A percentile compares a stretch with the other conserved stretches of the same genome.
Evolutionary conservation across 208 protist species (phyloP).

Genomic region (Wallacemonas sp.): DNA sequence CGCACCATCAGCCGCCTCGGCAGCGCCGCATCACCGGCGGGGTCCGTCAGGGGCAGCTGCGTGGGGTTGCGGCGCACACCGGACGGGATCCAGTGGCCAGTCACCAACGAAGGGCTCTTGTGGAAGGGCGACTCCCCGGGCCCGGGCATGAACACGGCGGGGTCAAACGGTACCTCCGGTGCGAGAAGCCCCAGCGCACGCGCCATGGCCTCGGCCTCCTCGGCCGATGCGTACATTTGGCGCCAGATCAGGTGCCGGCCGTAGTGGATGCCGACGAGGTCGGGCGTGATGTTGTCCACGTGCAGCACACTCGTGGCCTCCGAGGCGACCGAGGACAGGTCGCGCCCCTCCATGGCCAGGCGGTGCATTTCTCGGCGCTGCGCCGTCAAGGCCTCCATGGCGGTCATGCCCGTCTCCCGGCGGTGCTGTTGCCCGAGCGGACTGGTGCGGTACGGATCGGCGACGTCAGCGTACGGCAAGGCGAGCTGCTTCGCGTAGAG

Average conservation of each 20-base stretch:
- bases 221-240: slow-evolving; percentile 20
- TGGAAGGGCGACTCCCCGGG: slow-evolving; percentile 24
- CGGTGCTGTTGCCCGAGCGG: neutral
- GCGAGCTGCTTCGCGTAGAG: slow-evolving; percentile 24
- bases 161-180: slow-evolving; percentile 23
- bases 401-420: neutral
- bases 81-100: slow-evolving; percentile 63
- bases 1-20: slow-evolving; percentile 44
- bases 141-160: slow-evolving; percentile 17
- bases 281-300: slow-evolving; percentile 57
- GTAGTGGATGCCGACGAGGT: slow-evolving; percentile 27
- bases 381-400: neutral
- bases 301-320: slow-evolving; percentile 24
- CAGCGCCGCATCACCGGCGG: slow-evolving; percentile 50
- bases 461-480: slow-evolving; percentile 17
- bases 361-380: slow-evolving; percentile 3
- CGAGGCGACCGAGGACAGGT: neutral
- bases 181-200: slow-evolving; percentile 20
- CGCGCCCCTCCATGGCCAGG: neutral
- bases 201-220: slow-evolving; percentile 30
- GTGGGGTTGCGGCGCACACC: slow-evolving; percentile 10
- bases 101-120: slow-evolving; percentile 25
- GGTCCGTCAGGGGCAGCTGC: slow-evolving; percentile 45
- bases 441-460: slow-evolving; percentile 6
- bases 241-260: slow-evolving; percentile 35